Evolutionary conservation across 129 eudicot genomes (phyloP), one percentile per base, ranked within the genome.

Genomic region (Artemisia annua): DNA sequence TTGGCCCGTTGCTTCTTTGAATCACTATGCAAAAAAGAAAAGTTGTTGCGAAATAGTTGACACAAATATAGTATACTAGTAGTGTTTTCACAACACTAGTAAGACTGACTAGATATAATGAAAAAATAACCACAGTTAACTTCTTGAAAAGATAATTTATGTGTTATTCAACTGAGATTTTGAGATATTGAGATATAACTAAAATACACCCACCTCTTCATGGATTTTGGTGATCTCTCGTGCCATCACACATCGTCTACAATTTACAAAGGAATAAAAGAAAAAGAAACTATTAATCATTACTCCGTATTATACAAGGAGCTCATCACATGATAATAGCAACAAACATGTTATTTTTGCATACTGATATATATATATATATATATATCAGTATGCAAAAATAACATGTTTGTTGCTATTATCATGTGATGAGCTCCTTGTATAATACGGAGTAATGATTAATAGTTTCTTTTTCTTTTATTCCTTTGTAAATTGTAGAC

Each of bases 181-280:
- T 6, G 30, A 16, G 20, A 20, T 13, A 67, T 19, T 67, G 24
- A 35, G 7, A 62, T 13, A 39, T 46, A 32, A 22, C 63, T 46
- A 22, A 63, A 24, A 32, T 32, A 51, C 57, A 74, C 80, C 24
- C 56, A 93, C 99, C 92, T 94, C 88, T 85, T 94, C 99, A 79
- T 94, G 96, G 65, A 94, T 69, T 91, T 94, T 94, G 79, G 99
- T 90, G 74, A 94, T 88, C 86, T 94, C 97, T 55, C 97, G 89
- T 58, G 99, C 99, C 87, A 90, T 86, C 80, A 94, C 99, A 83
- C 97, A 90, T 76, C 80, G 83, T 83, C 97, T 94, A 84, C 79
- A 77, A 51, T 46, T 49, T 51, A 65, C 20, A 19, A 12, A 61
- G 46, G 51, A 6, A 67, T 2, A 11, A n/a, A 11, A 13, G 15